Evolutionary conservation across 768 basidiomycete genomes (phyloP).

Genomic region (Boletus pseudopeckii): DNA sequence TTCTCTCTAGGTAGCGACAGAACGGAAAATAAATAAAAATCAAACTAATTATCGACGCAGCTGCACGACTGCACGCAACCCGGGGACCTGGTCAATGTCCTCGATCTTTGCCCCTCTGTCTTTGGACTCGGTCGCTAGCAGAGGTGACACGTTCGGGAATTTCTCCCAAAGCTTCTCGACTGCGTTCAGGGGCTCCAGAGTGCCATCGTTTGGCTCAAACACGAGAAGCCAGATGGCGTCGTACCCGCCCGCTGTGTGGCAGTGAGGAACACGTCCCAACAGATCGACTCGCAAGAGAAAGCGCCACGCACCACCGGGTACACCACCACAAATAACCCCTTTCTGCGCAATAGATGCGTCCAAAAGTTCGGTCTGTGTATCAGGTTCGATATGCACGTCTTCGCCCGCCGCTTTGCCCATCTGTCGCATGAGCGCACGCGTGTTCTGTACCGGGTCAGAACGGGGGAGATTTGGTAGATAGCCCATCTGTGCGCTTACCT

Average conservation of each 20-base stretch:
- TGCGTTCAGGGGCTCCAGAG: slow-evolving; percentile 51
- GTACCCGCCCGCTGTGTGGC: slow-evolving; percentile 81
- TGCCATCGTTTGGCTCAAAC: slow-evolving; percentile 51
- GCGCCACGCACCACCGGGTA: slow-evolving; percentile 79
- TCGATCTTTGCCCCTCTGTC: slow-evolving; percentile 67
- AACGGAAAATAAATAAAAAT: not conserved
- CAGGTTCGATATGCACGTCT: slow-evolving; percentile 86
- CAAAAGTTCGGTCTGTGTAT: slow-evolving; percentile 79
- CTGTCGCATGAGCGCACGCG: slow-evolving; percentile 74
- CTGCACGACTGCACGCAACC: slow-evolving; percentile 44
- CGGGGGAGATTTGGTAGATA: not conserved
- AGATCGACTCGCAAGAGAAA: not conserved
- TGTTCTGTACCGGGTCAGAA: slow-evolving; percentile 44
- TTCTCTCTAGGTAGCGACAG: slow-evolving; percentile 7
- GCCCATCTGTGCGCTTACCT: slow-evolving; percentile 39
- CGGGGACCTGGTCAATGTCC: slow-evolving; percentile 50
- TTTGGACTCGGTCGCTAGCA: slow-evolving; percentile 67
- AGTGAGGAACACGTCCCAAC: not conserved
- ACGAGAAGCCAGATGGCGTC: slow-evolving; percentile 96
- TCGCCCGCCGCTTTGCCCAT: slow-evolving; percentile 67
- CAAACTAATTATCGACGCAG: slow-evolving; percentile 13
- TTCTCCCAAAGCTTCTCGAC: slow-evolving; percentile 68
- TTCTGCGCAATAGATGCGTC: slow-evolving; percentile 71
- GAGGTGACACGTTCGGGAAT: slow-evolving; percentile 64
- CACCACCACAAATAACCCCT: slow-evolving; percentile 91